Base-by-base conservation (phyloP, 2,329 filamentous ascomycete genomes). In the Dactylonectria estremocensis region DNA sequence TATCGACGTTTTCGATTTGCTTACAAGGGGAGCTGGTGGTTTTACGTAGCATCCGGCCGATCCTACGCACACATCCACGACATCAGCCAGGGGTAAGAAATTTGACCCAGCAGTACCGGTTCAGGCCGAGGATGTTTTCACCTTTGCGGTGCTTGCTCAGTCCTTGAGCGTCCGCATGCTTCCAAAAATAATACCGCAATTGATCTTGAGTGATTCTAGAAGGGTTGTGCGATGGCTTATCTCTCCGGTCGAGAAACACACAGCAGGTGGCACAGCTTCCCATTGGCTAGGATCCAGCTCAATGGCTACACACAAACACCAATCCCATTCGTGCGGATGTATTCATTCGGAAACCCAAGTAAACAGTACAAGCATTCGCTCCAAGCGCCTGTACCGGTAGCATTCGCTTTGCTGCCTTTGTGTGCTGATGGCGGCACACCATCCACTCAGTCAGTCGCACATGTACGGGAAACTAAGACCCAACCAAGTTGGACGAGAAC, bases 41-140 rank as follows among this genome's bases (percentile, higher is more conserved):
- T 24, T 61, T 53, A 13, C 11, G 48, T 61, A 46, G 31, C 20
- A 55, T 49, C 40, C 48, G 18, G 40, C 7, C 16, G 40, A 43
- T 18, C 40, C 40, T n/a, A n/a, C n/a, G 4, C 7, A n/a, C 7
- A 7, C 7, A 43, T 43, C 40, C 16, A n/a, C 14, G 16, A n/a
- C 16, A n/a, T 43, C 14, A n/a, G 40, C n/a, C 16, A 16, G 6
- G 37, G 16, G 16, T 16, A 5, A 4, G 2, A 40, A n/a, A 8
- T 43, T 3, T 43, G 5, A 8, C 40, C 35, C 14, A 1, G n/a
- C n/a, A 5, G 14, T 8, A 43, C 40, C 14, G 14, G 40, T n/a
- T 43, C 40, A 43, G 6, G 13, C 37, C 10, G 16, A 40, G 37
- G 14, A 14, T 43, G 40, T n/a, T 8, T n/a, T n/a, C 14, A 43